These are phyloP conservation scores for Blumeria hordei DNA, from an alignment of 2,329 filamentous ascomycete species.

Conservation along the genomic window DNA sequence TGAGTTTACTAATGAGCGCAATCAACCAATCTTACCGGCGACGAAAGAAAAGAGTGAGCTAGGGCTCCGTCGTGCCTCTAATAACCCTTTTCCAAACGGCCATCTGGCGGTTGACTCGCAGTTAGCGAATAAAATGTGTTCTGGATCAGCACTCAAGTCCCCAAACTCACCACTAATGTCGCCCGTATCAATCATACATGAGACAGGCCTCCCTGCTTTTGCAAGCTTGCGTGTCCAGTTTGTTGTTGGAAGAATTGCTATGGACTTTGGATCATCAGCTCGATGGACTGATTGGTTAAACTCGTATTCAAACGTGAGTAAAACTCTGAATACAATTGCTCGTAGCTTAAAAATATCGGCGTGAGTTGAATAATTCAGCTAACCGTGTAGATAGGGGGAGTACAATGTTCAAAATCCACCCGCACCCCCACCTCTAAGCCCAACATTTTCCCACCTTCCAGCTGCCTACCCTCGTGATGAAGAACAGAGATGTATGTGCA, in stretches of 20 bases:
- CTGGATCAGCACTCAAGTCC: neutral
- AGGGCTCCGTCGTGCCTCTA: neutral
- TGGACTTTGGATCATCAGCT: neutral
- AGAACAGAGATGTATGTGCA: constrained; percentile 7
- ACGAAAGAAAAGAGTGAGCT: neutral
- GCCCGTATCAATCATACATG: neutral
- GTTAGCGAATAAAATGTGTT: neutral
- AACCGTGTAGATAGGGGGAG: constrained; percentile 10
- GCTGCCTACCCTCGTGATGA: constrained; percentile 13
- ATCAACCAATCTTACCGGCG: too few relatives aligned
- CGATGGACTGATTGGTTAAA: neutral
- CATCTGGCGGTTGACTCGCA: neutral
- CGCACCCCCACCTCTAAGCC: constrained; percentile 11
- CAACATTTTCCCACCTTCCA: constrained; percentile 11
- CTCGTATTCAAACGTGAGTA: neutral
- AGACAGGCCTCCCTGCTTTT: neutral
- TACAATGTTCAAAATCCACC: constrained; percentile 16
- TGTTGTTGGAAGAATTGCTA: constrained; percentile 1
- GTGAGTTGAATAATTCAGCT: neutral
- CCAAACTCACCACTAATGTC: neutral
- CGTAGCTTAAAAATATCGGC: neutral
- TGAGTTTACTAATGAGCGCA: neutral
- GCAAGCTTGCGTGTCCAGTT: neutral
- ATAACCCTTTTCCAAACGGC: neutral
- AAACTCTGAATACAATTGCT: neutral